These are phyloP conservation scores for Geranium rotundifolium DNA, from an alignment of 345 rosid genomes.

Conservation along the genomic window DNA sequence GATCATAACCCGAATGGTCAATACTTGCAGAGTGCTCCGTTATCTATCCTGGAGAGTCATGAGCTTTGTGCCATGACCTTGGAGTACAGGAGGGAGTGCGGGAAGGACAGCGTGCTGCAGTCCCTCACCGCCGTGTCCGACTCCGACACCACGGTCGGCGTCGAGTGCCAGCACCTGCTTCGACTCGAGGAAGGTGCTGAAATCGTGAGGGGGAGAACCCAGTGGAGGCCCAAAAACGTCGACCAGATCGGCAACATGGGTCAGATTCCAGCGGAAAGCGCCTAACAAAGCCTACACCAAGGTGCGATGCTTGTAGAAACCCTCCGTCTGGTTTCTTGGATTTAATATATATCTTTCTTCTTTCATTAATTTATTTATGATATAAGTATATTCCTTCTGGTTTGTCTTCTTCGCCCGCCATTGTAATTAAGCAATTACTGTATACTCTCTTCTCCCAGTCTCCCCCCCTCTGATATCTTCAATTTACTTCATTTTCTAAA, in stretches of 20 bases:
- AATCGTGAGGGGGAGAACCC: constrained; percentile 80
- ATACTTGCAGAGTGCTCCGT: constrained; percentile 75
- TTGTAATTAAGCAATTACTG: constrained; percentile 27
- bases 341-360: constrained; percentile 15
- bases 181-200: constrained; percentile 79
- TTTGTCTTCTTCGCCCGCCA: constrained; percentile 14
- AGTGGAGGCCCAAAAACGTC: constrained; percentile 65
- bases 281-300: constrained; percentile 8
- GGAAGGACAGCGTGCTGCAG: constrained; percentile 86
- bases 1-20: background rate
- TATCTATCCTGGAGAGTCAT: constrained; percentile 67
- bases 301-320: constrained; percentile 12
- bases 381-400: constrained; percentile 11
- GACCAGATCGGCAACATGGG: constrained; percentile 24
- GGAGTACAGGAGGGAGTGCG: constrained; percentile 95
- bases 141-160: constrained; percentile 23
- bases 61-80: constrained; percentile 70
- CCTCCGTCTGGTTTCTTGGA: constrained; percentile 15
- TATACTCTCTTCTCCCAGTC: background rate
- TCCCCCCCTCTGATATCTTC: background rate
- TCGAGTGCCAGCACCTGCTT: constrained; percentile 87
- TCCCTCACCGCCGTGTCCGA: constrained; percentile 69
- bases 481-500: background rate
- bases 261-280: constrained; percentile 25
- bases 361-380: constrained; percentile 5